Base-by-base conservation (phyloP, 2,329 filamentous ascomycete genomes). In the Calonectria multiphialidica region DNA sequence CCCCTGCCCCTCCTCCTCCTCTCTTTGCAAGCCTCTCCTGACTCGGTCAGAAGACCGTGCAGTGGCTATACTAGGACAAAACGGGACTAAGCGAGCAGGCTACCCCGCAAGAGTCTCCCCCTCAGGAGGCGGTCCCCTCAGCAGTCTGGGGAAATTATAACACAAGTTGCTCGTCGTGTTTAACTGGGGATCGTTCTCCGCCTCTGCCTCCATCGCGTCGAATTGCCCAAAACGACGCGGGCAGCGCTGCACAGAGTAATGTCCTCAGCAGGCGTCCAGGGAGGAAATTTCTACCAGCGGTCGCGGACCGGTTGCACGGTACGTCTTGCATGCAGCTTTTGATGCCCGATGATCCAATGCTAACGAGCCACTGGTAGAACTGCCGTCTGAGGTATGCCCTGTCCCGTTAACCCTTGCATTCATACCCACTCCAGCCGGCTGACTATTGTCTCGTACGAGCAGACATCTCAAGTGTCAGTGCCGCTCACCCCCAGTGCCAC, bases 391-490 rank as follows among this genome's bases (percentile, higher is more conserved):
- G 66, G 66, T 63, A 28, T 28, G 23, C 28, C 62, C 53, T 53
- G 13, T 23, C 25, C n/a, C 42, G 18, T 13, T 30, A 49, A 40
- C 18, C 35, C 50, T 44, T 53, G 44, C 23, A 55, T 45, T 10
- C 47, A 16, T n/a, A 61, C 12, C 37, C 21, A 23, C 66, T 63
- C 10, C 35, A 40, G 16, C 13, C 35, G 23, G 23, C 44, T 61
- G 37, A 61, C 55, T 33, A 53, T 37, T 16, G 37, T n/a, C 21
- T 16, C 23, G 28, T 53, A 30, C 44, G 44, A n/a, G 10, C 16
- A 62, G 66, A 13, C 57, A 63, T 55, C 50, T 63, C 18, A 63
- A 63, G 28, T 68, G 66, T 63, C 12, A 68, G 66, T 37, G 47
- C 10, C 25, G 13, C 9, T 33, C 18, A 15, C n/a, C 13, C 23